phyloP scores from a whole-genome alignment of 2,329 filamentous ascomycete genomes.

The Nemania diffusa region DNA sequence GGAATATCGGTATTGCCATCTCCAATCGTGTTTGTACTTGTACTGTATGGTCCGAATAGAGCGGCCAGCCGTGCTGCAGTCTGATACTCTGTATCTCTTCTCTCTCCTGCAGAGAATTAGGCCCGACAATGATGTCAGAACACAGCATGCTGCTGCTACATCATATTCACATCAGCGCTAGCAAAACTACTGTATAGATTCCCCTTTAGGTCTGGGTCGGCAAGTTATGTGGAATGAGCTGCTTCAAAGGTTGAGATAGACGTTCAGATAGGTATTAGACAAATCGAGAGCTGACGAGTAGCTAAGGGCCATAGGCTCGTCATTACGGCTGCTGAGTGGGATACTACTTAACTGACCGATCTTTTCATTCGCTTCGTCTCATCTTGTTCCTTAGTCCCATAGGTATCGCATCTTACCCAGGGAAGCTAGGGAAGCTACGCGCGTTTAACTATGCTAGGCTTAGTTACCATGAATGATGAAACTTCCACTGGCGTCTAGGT shows the following conservation, averaged over 20 bases:
- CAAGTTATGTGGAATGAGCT: neutral
- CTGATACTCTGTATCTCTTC: neutral
- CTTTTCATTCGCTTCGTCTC: neutral
- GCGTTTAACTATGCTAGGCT: neutral
- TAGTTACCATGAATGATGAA: neutral
- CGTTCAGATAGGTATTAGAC: neutral
- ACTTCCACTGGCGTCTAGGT: neutral
- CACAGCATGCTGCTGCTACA: neutral
- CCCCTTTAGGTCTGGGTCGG: neutral
- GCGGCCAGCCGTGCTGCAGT: neutral
- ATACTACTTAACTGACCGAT: neutral
- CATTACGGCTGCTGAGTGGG: neutral
- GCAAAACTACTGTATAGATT: neutral
- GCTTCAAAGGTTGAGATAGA: no score
- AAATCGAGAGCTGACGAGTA: neutral
- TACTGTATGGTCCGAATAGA: neutral
- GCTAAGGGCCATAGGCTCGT: neutral
- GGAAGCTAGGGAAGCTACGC: neutral
- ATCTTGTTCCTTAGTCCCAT: neutral
- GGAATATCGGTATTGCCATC: constrained; percentile 1
- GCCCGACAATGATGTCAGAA: constrained; percentile 35
- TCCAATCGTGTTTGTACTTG: constrained; percentile 2
- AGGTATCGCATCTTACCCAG: neutral
- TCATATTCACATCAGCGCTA: constrained; percentile 6
- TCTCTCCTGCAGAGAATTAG: neutral